Evolutionary conservation across 2,329 filamentous ascomycete genomes (phyloP), one percentile per base, ranked within the genome.

Genomic region (Trichoderma gracile): DNA sequence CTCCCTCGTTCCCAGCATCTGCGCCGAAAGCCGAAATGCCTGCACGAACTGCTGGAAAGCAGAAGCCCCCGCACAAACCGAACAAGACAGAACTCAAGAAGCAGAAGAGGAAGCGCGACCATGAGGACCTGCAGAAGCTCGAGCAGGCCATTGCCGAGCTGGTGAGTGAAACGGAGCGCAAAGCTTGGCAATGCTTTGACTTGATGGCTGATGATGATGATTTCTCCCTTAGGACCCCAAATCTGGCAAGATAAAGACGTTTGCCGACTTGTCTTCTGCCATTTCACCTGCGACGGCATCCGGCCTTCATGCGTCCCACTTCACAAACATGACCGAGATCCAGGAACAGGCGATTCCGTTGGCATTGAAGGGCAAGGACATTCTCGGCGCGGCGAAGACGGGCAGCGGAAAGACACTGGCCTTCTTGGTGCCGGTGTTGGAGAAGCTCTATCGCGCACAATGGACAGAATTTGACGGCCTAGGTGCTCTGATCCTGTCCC

Each of bases 321-420:
- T 94, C 80, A 91, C 93, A 73, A 88, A 86, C 55, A 82, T 97
- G 69, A 99, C 95, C 67, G 93, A 97, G 69, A 91, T 99, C 71
- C 95, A 99, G 79, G 85, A 89, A 55, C 89, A 89, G 73, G 93
- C 93, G n/a, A 89, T 99, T 66, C 93, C 92, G 6, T 83, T 93
- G 66, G 93, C 92, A 9, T 84, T 99, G 68, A 91, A 96, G 76
- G 91, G 92, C 64, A 81, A 82, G 65, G 95, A 99, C 75, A 91
- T 99, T 46, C 87, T 99, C 46, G 95, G 93, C 47, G 95, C 95
- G 5, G 95, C 95, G 46, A 97, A 96, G 78, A 98, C 94, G 0
- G 94, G 94, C 58, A 96, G 91, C 74, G 94, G 94, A 73, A 98
- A 98, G 81, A 98, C 94, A 0, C 82, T 99, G 25, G 92, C 95